phyloP scores from a whole-genome alignment of 768 basidiomycete genomes.

The Mycena venus region DNA sequence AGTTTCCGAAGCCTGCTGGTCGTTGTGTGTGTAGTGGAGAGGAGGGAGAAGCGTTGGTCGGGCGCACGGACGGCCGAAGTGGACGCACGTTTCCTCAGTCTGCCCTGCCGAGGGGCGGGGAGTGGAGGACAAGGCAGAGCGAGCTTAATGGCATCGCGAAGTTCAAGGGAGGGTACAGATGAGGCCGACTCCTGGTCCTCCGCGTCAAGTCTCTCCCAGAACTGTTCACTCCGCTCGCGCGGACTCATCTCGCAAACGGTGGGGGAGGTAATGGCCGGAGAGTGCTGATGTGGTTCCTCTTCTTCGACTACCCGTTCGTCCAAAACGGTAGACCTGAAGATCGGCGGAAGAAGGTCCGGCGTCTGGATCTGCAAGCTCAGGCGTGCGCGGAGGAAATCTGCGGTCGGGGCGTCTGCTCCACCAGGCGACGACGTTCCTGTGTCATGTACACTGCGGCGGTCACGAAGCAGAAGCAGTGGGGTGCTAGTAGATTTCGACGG shows the following conservation, averaged over 20 bases:
- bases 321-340: constrained; percentile 30
- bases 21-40: constrained; percentile 51
- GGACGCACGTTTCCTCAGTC: constrained; percentile 47
- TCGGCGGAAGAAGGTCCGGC: constrained; percentile 32
- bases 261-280: constrained; percentile 26
- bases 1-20: constrained; percentile 60
- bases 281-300: constrained; percentile 4
- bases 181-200: constrained; percentile 25
- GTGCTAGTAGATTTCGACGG: constrained; percentile 10
- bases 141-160: constrained; percentile 29
- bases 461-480: not conserved
- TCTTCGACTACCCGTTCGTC: constrained; percentile 17
- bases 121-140: constrained; percentile 33
- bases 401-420: not conserved
- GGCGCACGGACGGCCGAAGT: constrained; percentile 18
- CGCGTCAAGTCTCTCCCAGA: constrained; percentile 64
- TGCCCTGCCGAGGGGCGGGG: constrained; percentile 45
- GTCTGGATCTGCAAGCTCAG: constrained; percentile 30
- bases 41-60: constrained; percentile 53
- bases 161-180: constrained; percentile 25
- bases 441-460: constrained; percentile 2
- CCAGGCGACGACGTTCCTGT: constrained; percentile 19
- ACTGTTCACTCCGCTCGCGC: constrained; percentile 46
- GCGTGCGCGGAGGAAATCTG: constrained; percentile 7
- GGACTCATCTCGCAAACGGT: constrained; percentile 33